phyloP scores from a whole-genome alignment of 2,329 filamentous ascomycete genomes.

The Fusarium armeniacum region DNA sequence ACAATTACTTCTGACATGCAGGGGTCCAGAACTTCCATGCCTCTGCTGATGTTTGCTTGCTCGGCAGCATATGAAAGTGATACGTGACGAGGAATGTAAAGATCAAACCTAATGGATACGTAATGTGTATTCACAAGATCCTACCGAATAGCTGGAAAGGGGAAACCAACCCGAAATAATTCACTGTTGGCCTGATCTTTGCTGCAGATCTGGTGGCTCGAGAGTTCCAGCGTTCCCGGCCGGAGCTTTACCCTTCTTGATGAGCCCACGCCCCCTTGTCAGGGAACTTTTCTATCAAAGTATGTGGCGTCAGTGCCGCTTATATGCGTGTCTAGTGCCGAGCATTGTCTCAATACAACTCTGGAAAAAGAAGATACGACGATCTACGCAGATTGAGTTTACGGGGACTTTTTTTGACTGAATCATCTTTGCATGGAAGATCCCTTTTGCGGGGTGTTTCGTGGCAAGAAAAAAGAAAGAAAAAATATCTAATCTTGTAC shows the following conservation, averaged over 20 bases:
- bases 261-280: neutral
- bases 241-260: neutral
- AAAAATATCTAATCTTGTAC: neutral
- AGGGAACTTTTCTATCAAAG: neutral
- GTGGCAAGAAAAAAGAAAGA: neutral
- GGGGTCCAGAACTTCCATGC: neutral
- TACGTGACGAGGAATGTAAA: slow-evolving; percentile 2
- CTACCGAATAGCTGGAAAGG: slow-evolving; percentile 1
- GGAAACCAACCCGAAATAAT: neutral
- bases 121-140: neutral
- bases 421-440: neutral
- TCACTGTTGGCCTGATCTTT: neutral
- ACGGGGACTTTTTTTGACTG: neutral
- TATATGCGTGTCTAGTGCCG: slow-evolving; percentile 9
- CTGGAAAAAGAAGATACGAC: neutral
- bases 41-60: neutral
- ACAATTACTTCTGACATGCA: slow-evolving; percentile 7
- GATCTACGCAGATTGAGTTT: slow-evolving; percentile 6
- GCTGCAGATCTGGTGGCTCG: slow-evolving; percentile 16
- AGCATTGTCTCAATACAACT: neutral
- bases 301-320: slow-evolving; percentile 1
- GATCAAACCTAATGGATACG: neutral
- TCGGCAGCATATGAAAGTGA: slow-evolving; percentile 22
- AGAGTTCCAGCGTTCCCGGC: slow-evolving; percentile 5
- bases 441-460: neutral